Evolutionary conservation across 805 yeast genomes (phyloP).

Genomic region (Jamesozyma rosinii): DNA sequence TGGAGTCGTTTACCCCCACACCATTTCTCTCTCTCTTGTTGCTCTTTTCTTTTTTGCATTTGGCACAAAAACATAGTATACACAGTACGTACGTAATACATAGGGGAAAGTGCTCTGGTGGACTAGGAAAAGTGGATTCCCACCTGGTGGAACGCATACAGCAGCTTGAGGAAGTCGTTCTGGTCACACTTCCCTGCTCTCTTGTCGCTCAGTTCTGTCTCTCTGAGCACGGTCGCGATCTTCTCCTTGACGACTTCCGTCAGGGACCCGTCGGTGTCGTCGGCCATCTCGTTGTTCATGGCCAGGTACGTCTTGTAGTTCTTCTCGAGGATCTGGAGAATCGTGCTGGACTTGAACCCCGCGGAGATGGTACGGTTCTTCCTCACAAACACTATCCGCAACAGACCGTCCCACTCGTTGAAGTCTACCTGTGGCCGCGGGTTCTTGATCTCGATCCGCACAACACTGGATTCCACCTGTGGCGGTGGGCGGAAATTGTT

Average conservation of each 20-base stretch:
- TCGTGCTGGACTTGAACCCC: conserved; percentile 77
- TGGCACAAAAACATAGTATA: no score
- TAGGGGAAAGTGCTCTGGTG: no score
- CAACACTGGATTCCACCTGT: conserved; percentile 94
- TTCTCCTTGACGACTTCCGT: conserved; percentile 49
- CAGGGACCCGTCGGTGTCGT: conserved; percentile 36
- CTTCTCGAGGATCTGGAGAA: conserved; percentile 71
- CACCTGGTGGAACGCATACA: conserved; percentile 92
- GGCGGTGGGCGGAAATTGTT: conserved; percentile 98
- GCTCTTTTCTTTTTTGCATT: no score
- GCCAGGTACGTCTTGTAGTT: conserved; percentile 75
- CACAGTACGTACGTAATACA: no score
- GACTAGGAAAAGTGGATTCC: conserved; percentile 91
- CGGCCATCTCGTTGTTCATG: conserved; percentile 38
- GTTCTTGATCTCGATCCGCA: conserved; percentile 78
- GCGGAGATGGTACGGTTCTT: conserved; percentile 90
- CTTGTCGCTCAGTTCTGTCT: conserved; percentile 73
- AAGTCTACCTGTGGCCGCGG: conserved; percentile 94
- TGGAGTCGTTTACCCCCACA: no score
- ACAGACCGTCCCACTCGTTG: conserved; percentile 93
- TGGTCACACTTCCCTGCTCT: conserved; percentile 94
- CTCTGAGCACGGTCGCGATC: conserved; percentile 62
- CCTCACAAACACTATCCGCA: conserved; percentile 84
- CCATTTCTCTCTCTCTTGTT: no score
- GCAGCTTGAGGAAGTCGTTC: conserved; percentile 76